Base-by-base conservation (phyloP, 1,284 basidiomycete genomes). In the Inonotus hispidus region DNA sequence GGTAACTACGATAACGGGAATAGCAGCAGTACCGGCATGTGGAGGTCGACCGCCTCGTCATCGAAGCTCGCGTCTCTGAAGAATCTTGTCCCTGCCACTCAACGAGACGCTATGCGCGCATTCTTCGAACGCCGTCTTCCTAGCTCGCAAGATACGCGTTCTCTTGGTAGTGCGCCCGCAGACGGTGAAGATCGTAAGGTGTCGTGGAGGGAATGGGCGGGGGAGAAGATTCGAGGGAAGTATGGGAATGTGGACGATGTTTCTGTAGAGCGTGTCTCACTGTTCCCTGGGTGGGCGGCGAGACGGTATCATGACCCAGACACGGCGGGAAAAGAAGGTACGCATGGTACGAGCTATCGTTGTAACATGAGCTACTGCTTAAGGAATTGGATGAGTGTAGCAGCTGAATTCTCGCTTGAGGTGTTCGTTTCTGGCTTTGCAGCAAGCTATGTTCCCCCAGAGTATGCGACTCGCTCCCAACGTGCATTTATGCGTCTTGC, bases 371-470 rank as follows among this genome's bases (percentile, higher is more conserved):
- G 27, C 38, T 35, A 6, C 19, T 25, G 14, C 10, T 52, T 38
- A 8, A 32, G 41, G 16, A n/a, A 6, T n/a, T n/a, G 41, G 25
- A 27, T 58, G 23, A 38, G 39, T 29, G 27, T 50, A 63, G 62
- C 53, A 8, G 50, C 63, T 14, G 59, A 59, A 78, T 93, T 91
- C 67, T 82, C 86, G 56, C 72, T 93, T 8, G 83, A 88, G 53
- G 73, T 92, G 0, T 88, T 83, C 56, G 77, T 92, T 1, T 90
- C 90, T 23, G 92, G 92, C 0, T 92, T 83, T 67, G 89, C 87
- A 0, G 79, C 84, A 16, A 83, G 79, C 56, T 77, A 85, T 50
- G 80, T 84, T 39, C 77, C 82, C 2, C 79, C 83, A 2, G 85
- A 86, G 57, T 77, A 79, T 57, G 81, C 84, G 0, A 87, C 84